A percentile compares a stretch with the other conserved stretches of the same genome.
phyloP scores from a whole-genome alignment of 2,329 filamentous ascomycete species.

The Blastomyces gilchristii region DNA sequence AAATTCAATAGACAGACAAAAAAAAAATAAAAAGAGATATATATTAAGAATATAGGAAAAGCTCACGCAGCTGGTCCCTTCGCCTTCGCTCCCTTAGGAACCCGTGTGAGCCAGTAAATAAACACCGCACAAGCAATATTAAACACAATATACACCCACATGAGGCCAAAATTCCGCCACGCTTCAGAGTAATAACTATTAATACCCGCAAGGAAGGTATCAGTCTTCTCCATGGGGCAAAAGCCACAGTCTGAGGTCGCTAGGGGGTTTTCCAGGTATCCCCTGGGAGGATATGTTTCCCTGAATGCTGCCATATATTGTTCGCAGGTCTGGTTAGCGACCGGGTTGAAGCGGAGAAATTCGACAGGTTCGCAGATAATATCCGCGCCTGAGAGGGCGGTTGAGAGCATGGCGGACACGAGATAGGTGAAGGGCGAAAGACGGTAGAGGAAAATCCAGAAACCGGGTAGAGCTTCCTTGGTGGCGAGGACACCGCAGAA shows the following conservation, averaged over 20 bases:
- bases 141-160: constrained; percentile 57
- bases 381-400: constrained; percentile 22
- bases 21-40: not conserved
- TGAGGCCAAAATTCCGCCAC: constrained; percentile 61
- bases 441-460: constrained; percentile 70
- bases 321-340: constrained; percentile 52
- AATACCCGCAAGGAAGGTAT: constrained; percentile 38
- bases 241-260: constrained; percentile 41
- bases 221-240: constrained; percentile 39
- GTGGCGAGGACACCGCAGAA: constrained; percentile 48
- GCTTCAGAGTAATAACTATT: constrained; percentile 36
- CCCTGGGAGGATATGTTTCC: constrained; percentile 20
- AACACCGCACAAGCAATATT: constrained; percentile 50
- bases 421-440: constrained; percentile 56
- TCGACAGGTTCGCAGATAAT: constrained; percentile 28
- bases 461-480: constrained; percentile 50
- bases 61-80: constrained; percentile 6
- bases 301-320: constrained; percentile 40
- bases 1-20: not conserved
- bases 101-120: constrained; percentile 54
- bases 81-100: constrained; percentile 30
- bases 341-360: constrained; percentile 34
- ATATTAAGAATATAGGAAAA: not conserved
- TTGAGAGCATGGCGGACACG: constrained; percentile 31
- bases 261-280: constrained; percentile 35